Percentiles rank a stretch among this genome's conserved stretches.
phyloP scores from a whole-genome alignment of 2,329 filamentous ascomycete species.

The Ophiostoma triangulosporum region DNA sequence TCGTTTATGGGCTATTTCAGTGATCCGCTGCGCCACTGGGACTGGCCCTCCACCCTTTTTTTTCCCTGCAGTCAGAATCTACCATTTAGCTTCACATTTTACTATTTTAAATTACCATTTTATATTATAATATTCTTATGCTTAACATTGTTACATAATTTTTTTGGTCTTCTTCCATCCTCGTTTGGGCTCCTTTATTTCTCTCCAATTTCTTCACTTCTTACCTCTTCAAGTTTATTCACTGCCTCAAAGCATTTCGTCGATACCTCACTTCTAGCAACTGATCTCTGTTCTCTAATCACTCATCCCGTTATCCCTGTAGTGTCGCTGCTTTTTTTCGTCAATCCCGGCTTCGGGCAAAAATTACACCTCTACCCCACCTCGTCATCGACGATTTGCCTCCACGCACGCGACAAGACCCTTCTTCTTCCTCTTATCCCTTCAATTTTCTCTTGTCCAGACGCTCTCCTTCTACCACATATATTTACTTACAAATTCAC shows the following conservation, averaged over 20 bases:
- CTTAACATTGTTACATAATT: too few species aligned
- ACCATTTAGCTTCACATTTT: too few species aligned
- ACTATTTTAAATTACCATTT: too few species aligned
- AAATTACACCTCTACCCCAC: conserved; percentile 1
- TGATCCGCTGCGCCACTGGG: too few species aligned
- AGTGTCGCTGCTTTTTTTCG: background rate
- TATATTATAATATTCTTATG: too few species aligned
- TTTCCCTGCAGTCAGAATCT: too few species aligned
- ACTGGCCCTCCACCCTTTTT: too few species aligned
- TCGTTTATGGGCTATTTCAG: too few species aligned
- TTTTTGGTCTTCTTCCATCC: background rate
- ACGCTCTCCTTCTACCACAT: background rate
- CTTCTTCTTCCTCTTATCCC: background rate
- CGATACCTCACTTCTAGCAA: background rate
- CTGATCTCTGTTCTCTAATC: background rate
- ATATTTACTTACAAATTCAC: background rate
- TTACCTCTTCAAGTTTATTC: too few species aligned
- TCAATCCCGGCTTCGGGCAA: conserved; percentile 2
- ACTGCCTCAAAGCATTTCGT: background rate
- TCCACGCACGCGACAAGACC: conserved; percentile 1
- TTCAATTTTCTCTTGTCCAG: background rate
- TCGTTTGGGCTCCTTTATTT: background rate
- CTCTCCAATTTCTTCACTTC: background rate
- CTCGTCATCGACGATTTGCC: conserved; percentile 2
- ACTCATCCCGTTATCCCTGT: background rate